Percentiles rank a stretch among this genome's conserved stretches.
These are phyloP conservation scores for Epichloe bromicola DNA, from an alignment of 2,329 filamentous ascomycete species.

Conservation along the genomic window DNA sequence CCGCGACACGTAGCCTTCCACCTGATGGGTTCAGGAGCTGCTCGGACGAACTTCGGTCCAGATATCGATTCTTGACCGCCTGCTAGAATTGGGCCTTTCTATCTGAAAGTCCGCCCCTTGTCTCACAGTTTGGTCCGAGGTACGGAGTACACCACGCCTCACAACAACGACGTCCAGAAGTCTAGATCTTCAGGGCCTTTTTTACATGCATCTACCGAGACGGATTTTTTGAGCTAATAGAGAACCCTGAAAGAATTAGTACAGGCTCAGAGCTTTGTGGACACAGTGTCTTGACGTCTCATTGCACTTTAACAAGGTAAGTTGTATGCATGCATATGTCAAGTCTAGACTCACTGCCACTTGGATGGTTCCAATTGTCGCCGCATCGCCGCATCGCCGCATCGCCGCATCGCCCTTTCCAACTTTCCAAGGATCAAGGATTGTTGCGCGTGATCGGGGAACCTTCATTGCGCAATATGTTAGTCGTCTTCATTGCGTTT, in stretches of 20 bases:
- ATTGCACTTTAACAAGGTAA: background rate
- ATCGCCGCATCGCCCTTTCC: background rate
- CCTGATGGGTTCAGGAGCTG: too few species aligned
- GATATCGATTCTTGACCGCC: too few species aligned
- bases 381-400: background rate
- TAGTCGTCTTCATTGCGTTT: background rate
- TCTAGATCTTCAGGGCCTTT: too few species aligned
- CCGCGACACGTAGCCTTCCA: too few species aligned
- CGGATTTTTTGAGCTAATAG: background rate
- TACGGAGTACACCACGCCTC: too few species aligned
- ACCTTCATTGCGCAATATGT: background rate
- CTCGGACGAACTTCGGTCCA: too few species aligned
- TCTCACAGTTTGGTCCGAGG: too few species aligned
- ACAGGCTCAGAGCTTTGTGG: background rate
- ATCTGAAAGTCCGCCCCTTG: too few species aligned
- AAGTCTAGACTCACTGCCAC: background rate
- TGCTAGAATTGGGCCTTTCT: too few species aligned
- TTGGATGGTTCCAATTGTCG: background rate
- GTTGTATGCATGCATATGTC: background rate
- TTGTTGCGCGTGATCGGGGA: background rate
- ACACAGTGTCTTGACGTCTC: background rate
- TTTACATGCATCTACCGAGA: too few species aligned
- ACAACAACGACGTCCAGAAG: too few species aligned
- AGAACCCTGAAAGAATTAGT: background rate
- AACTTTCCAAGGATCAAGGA: background rate